These are phyloP conservation scores for Venturia oleaginea DNA, from an alignment of 2,329 filamentous ascomycete genomes.

Conservation along the genomic window DNA sequence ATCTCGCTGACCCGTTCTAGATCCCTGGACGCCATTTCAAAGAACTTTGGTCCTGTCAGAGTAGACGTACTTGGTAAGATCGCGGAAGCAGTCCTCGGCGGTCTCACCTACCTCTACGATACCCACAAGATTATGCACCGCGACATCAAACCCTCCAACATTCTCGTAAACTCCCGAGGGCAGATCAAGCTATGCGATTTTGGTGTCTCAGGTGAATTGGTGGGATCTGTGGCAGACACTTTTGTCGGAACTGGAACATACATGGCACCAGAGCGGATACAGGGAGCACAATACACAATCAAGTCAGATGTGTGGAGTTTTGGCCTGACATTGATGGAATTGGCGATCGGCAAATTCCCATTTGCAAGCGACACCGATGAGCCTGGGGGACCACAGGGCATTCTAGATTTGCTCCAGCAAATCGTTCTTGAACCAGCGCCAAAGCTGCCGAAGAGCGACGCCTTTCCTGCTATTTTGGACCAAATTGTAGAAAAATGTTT, in stretches of 20 bases:
- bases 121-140: constrained; percentile 98
- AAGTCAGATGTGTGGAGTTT: constrained; percentile 99
- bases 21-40: constrained; percentile 85
- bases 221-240: constrained; percentile 96
- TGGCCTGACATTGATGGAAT: constrained; percentile 87
- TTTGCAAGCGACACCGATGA: constrained; percentile 74
- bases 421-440: constrained; percentile 96
- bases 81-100: constrained; percentile 86
- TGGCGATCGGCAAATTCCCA: constrained; percentile 94
- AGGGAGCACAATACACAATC: constrained; percentile 93
- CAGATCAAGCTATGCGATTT: constrained; percentile 98
- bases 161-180: constrained; percentile 87
- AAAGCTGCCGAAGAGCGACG: constrained; percentile 89
- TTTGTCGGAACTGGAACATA: constrained; percentile 98
- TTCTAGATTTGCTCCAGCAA: constrained; percentile 89
- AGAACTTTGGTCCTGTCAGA: constrained; percentile 86
- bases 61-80: constrained; percentile 98
- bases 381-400: constrained; percentile 71
- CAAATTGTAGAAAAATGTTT: constrained; percentile 97
- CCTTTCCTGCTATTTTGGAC: constrained; percentile 88
- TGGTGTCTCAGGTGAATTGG: constrained; percentile 93
- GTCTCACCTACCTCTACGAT: constrained; percentile 88
- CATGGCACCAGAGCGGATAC: constrained; percentile 97
- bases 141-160: constrained; percentile 97
- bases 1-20: constrained; percentile 39